Evolutionary conservation across 306 rosid genomes (phyloP).

Genomic region (Cucurbita moschata): DNA sequence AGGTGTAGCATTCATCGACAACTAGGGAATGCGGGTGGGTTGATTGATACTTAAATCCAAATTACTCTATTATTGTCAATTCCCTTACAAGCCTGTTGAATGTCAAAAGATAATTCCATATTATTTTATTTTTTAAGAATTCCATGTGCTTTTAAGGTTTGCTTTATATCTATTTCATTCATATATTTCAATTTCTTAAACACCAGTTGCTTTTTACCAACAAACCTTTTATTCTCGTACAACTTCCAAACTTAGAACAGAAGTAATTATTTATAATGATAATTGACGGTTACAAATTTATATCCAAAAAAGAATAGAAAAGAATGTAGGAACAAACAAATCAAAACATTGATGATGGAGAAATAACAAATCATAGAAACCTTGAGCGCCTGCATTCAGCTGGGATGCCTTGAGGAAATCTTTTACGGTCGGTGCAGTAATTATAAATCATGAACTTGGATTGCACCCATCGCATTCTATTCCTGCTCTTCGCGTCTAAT

Average conservation of each 20-base stretch:
- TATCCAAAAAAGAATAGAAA: not conserved
- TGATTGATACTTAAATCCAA: no score
- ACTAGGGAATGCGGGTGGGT: no score
- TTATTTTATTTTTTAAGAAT: not conserved
- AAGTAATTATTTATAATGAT: not conserved
- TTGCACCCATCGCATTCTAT: slow-evolving; percentile 34
- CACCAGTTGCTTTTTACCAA: no score
- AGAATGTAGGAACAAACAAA: not conserved
- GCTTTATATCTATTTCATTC: not conserved
- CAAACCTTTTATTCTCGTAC: no score
- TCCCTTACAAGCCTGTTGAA: no score
- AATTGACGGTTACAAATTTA: not conserved
- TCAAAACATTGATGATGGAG: not conserved
- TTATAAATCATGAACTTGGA: slow-evolving; percentile 35
- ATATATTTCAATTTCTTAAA: not conserved
- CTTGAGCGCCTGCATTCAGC: slow-evolving; percentile 21
- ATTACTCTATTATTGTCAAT: no score
- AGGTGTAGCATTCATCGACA: no score
- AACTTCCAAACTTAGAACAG: no score
- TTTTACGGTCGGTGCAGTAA: slow-evolving; percentile 26
- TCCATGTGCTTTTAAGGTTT: no score
- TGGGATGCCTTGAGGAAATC: slow-evolving; percentile 31
- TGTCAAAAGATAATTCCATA: no score
- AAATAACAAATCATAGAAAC: not conserved
- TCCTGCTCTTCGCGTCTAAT: slow-evolving; percentile 23